Base-by-base conservation (phyloP, 352 stramenopile genomes). In the Pythium plurisporium region DNA sequence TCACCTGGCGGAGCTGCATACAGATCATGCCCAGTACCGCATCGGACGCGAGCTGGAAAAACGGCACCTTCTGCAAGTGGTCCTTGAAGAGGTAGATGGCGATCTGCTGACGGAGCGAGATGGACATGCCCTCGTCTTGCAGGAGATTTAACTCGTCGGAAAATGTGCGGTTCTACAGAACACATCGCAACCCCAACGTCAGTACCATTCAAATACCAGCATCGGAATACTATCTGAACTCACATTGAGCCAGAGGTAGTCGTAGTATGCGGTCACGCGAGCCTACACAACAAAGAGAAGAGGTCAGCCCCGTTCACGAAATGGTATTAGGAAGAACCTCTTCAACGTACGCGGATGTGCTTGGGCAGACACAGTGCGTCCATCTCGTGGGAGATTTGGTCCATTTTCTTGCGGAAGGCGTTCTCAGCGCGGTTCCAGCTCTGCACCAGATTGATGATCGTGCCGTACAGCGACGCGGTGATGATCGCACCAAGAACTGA, bases 41-140 rank as follows among this genome's bases (percentile, higher is more conserved):
- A 41, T 88, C 78, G 1, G 73, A 80, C 36, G 75, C 78, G 43
- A 86, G 62, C 41, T 88, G 75, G 54, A 88, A 85, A 46, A 88
- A 88, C 22, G 78, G 75, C 27, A 86, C 82, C 56, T 86, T 88
- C 42, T 80, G 69, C 17, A 88, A 50, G 25, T 86, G 72, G 48
- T 88, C 78, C 41, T 86, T 86, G 57, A 85, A 86, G 22, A 88
- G 54, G 26, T 88, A 86, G 48, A 88, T 78, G 12, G 78, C 75
- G 53, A 88, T 78, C 45, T 86, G 75, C 51, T 77, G 61, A 1
- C 75, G 72, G 19, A 88, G 40, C 7, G 64, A 62, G 23, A 82
- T 56, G 17, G 78, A 88, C 75, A 88, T 88, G n/a, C 75, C 75
- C 5, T 65, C 51, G 49, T 88, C 75, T 17, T 85, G 71, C 7